Percentiles rank a stretch among this genome's conserved stretches.
Evolutionary conservation across 1,284 basidiomycete genomes (phyloP).

Genomic region (Xerocomus minutiporus): DNA sequence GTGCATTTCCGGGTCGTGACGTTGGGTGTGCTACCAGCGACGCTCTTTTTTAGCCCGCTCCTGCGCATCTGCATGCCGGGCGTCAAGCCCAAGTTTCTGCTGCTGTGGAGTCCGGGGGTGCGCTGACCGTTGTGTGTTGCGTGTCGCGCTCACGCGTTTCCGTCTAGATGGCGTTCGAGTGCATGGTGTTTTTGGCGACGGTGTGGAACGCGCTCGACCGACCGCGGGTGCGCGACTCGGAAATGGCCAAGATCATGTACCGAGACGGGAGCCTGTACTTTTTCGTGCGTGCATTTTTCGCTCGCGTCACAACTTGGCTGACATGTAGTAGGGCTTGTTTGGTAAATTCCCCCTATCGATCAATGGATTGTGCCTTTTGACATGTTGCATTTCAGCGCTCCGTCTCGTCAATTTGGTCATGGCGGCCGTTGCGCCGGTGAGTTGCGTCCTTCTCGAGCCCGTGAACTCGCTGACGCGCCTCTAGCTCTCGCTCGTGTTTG

Average conservation of each 20-base stretch:
- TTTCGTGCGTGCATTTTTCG: conserved; percentile 30
- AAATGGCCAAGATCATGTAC: conserved; percentile 30
- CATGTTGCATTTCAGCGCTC: conserved; percentile 18
- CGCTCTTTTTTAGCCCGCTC: conserved; percentile 6
- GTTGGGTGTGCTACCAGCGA: conserved; percentile 8
- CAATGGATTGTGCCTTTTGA: not conserved
- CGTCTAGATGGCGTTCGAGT: conserved; percentile 35
- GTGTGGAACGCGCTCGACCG: conserved; percentile 36
- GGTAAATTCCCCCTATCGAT: conserved; percentile 16
- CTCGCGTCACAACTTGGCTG: not conserved
- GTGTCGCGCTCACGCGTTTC: not conserved
- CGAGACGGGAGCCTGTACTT: conserved; percentile 38
- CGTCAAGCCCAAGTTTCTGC: conserved; percentile 13
- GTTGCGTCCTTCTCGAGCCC: conserved; percentile 25
- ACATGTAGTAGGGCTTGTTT: conserved; percentile 22
- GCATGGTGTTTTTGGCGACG: conserved; percentile 34
- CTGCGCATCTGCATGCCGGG: conserved; percentile 18
- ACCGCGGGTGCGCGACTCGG: conserved; percentile 24
- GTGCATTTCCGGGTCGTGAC: not conserved
- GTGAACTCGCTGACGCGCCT: conserved; percentile 18
- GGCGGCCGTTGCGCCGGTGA: not conserved
- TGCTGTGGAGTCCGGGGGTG: conserved; percentile 36
- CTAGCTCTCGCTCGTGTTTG: conserved; percentile 26
- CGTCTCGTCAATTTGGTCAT: conserved; percentile 28
- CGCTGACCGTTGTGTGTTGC: not conserved